These are phyloP conservation scores for Sanghuangporus baumii DNA, from an alignment of 1,284 basidiomycete species.

Conservation along the genomic window DNA sequence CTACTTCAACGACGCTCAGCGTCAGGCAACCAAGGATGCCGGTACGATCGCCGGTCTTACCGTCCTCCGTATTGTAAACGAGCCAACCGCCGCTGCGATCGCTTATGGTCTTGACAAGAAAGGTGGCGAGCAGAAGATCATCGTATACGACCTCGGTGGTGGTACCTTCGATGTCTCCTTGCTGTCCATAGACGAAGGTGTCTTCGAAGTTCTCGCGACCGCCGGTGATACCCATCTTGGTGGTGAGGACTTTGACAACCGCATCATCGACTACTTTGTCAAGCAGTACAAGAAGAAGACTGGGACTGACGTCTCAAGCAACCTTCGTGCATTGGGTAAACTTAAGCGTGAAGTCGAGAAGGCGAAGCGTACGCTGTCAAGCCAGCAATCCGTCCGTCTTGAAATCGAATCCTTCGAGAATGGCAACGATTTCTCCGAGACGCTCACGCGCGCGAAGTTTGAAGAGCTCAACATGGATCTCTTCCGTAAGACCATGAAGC, in stretches of 20 bases:
- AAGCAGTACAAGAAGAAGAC: slow-evolving; percentile 96
- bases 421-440: slow-evolving; percentile 97
- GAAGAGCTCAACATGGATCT: slow-evolving; percentile 99
- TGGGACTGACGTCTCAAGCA: slow-evolving; percentile 80
- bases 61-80: slow-evolving; percentile 98
- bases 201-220: slow-evolving; percentile 96
- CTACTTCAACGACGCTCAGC: slow-evolving; percentile 99
- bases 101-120: slow-evolving; percentile 99
- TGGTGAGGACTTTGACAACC: slow-evolving; percentile 99
- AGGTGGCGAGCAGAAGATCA: slow-evolving; percentile 89
- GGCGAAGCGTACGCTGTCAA: slow-evolving; percentile 95
- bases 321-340: slow-evolving; percentile 92
- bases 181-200: slow-evolving; percentile 94
- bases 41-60: slow-evolving; percentile 95
- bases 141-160: slow-evolving; percentile 98
- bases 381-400: slow-evolving; percentile 66
- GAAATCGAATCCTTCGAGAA: slow-evolving; percentile 86
- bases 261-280: slow-evolving; percentile 87
- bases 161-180: slow-evolving; percentile 99
- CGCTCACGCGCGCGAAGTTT: slow-evolving; percentile 96
- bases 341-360: slow-evolving; percentile 98
- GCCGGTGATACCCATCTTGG: slow-evolving; percentile 99
- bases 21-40: slow-evolving; percentile 98
- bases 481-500: slow-evolving; percentile 99
- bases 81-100: slow-evolving; percentile 96